Percentiles rank a stretch among this genome's conserved stretches.
These are phyloP conservation scores for Wickerhamiella australiensis DNA, from an alignment of 805 yeast genomes.

Conservation along the genomic window DNA sequence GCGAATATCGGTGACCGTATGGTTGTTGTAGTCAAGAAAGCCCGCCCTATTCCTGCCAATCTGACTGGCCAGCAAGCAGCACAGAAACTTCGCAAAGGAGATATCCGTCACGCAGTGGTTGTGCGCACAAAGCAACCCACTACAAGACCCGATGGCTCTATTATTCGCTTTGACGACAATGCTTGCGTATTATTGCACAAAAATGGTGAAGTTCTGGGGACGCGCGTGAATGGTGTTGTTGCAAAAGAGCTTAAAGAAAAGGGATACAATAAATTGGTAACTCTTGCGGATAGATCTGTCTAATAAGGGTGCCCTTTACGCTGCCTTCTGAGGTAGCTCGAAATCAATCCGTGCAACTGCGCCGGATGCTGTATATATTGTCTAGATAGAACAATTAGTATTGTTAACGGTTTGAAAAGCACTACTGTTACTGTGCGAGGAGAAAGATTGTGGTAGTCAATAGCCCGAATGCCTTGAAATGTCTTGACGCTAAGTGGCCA, in stretches of 20 bases:
- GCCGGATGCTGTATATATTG: neutral
- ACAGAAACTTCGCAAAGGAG: conserved; percentile 80
- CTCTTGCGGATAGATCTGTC: conserved; percentile 80
- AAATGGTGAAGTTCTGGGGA: conserved; percentile 86
- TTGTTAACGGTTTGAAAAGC: too few relatives aligned
- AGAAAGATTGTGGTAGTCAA: too few relatives aligned
- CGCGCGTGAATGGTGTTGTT: conserved; percentile 81
- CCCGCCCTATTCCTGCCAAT: conserved; percentile 60
- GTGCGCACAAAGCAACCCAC: conserved; percentile 80
- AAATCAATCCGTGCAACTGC: neutral
- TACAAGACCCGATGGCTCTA: conserved; percentile 76
- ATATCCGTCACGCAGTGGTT: conserved; percentile 87
- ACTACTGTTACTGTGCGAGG: too few relatives aligned
- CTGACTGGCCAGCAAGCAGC: conserved; percentile 62
- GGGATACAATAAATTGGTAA: conserved; percentile 72
- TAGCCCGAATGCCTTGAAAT: too few relatives aligned
- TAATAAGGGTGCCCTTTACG: conserved; percentile 22
- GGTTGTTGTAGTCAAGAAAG: conserved; percentile 87
- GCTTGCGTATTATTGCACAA: conserved; percentile 93
- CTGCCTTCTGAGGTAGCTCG: too few relatives aligned
- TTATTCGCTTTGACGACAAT: conserved; percentile 82
- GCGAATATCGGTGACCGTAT: conserved; percentile 86
- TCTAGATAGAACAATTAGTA: neutral
- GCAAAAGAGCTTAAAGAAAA: conserved; percentile 80
- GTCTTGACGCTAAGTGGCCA: too few relatives aligned